A percentile compares a stretch with the other conserved stretches of the same genome.
Conservation (phyloP, 495 filamentous ascomycete species). For the Acidiella bohemica region DNA sequence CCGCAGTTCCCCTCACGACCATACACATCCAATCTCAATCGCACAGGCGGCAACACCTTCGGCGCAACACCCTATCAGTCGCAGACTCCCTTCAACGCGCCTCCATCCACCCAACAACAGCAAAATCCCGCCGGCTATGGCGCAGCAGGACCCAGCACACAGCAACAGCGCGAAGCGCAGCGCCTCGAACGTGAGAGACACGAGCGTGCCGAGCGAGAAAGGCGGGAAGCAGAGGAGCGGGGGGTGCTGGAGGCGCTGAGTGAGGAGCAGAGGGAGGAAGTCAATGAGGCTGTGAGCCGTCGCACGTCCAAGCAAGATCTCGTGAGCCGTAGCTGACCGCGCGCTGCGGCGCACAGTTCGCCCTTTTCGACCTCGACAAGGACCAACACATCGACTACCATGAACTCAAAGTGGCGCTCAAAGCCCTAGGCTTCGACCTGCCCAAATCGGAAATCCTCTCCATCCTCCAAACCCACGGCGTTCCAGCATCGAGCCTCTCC, state of each 20-base stretch:
- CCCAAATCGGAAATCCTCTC: slow-evolving; percentile 67
- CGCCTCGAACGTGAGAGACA: slow-evolving; percentile 28
- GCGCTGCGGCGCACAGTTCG: too few species aligned
- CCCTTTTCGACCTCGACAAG: slow-evolving; percentile 93
- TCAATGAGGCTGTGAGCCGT: slow-evolving; percentile 62
- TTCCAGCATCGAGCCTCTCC: slow-evolving; percentile 35
- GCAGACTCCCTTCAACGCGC: slow-evolving; percentile 16
- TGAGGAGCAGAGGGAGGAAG: slow-evolving; percentile 80
- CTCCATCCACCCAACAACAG: slow-evolving; percentile 1
- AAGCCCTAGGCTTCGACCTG: slow-evolving; percentile 86
- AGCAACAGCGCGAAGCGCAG: slow-evolving; percentile 27
- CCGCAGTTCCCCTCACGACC: slow-evolving; percentile 18
- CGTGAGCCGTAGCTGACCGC: too few species aligned
- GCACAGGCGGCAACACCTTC: slow-evolving; percentile 23
- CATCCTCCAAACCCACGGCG: slow-evolving; percentile 56
- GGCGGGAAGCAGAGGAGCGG: slow-evolving; percentile 25
- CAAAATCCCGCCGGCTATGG: slow-evolving; percentile 7
- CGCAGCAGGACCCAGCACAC: slow-evolving; percentile 2
- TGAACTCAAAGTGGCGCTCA: slow-evolving; percentile 94
- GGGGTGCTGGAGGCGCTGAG: slow-evolving; percentile 39
- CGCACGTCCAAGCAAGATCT: too few species aligned
- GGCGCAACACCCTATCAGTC: slow-evolving; percentile 20
- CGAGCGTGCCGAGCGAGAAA: slow-evolving; percentile 31
- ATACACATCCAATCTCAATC: slow-evolving; percentile 20
- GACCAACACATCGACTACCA: slow-evolving; percentile 91